Evolutionary conservation across 768 basidiomycete genomes (phyloP).

Genomic region (Mycena sanguinolenta): DNA sequence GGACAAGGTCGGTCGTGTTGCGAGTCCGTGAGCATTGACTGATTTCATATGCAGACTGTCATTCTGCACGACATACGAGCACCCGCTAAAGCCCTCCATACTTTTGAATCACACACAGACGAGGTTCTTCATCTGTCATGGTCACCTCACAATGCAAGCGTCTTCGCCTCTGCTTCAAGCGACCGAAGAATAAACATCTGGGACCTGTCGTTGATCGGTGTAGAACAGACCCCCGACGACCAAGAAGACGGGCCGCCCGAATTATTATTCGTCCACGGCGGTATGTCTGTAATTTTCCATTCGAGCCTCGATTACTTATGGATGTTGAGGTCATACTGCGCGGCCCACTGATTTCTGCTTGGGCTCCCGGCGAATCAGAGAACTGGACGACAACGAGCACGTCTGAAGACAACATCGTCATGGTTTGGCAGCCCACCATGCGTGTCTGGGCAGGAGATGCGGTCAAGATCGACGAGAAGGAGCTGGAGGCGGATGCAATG

Average conservation of each 20-base stretch:
- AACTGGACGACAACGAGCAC: conserved; percentile 89
- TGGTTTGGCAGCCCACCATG: conserved; percentile 98
- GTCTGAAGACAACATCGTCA: conserved; percentile 97
- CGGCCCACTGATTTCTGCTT: conserved; percentile 94
- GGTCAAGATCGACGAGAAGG: conserved; percentile 85
- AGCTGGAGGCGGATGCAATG: conserved; percentile 87
- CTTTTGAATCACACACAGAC: conserved; percentile 93
- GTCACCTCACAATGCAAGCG: conserved; percentile 93
- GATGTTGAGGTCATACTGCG: conserved; percentile 80
- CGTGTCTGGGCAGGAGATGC: conserved; percentile 94
- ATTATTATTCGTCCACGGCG: conserved; percentile 95
- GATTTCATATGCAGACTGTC: conserved; percentile 70
- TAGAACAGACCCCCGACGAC: conserved; percentile 97
- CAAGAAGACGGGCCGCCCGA: conserved; percentile 99
- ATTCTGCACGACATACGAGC: conserved; percentile 88
- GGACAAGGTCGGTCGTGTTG: conserved; percentile 76
- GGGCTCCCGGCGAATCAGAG: conserved; percentile 88
- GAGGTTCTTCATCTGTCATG: conserved; percentile 95
- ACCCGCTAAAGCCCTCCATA: conserved; percentile 83
- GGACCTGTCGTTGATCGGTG: conserved; percentile 92
- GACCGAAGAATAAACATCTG: conserved; percentile 95
- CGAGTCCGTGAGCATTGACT: background rate
- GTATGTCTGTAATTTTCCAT: conserved; percentile 55
- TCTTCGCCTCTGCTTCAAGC: conserved; percentile 95
- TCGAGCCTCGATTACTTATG: conserved; percentile 14